Percentiles rank a stretch among this genome's conserved stretches.
Evolutionary conservation across 352 stramenopile genomes (phyloP).

Genomic region (Blastocystis sp.): DNA sequence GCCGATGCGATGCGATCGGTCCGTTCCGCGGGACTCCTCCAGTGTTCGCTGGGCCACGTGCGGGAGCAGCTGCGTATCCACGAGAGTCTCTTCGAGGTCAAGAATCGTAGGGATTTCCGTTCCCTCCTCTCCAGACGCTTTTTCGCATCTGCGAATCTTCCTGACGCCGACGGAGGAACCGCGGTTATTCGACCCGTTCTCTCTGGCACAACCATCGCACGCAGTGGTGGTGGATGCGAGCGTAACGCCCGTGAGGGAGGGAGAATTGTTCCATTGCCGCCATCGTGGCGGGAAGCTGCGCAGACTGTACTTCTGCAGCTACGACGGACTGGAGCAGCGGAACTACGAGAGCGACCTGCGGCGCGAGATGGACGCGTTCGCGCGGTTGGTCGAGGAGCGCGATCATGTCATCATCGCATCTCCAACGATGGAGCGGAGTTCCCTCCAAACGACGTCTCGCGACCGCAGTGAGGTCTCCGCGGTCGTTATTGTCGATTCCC

Average conservation of each 20-base stretch:
- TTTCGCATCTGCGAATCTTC: not conserved
- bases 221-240: slow-evolving; percentile 15
- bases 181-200: not conserved
- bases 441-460: not conserved
- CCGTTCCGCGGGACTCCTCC: not conserved
- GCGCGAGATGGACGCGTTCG: not conserved
- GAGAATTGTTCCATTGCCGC: not conserved
- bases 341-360: slow-evolving; percentile 21
- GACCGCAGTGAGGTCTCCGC: not conserved
- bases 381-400: slow-evolving; percentile 8
- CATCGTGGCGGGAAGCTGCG: not conserved
- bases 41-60: not conserved
- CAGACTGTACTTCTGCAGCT: slow-evolving; percentile 7
- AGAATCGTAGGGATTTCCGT: not conserved
- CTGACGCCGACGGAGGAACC: not conserved
- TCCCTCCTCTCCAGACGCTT: not conserved
- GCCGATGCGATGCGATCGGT: not conserved
- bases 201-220: not conserved
- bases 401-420: slow-evolving; percentile 13
- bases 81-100: not conserved
- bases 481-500: slow-evolving; percentile 6
- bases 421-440: not conserved
- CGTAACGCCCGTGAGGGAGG: not conserved
- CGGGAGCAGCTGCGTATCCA: not conserved
- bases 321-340: slow-evolving; percentile 14